phyloP scores from a whole-genome alignment of 2,329 filamentous ascomycete genomes.

The Coniochaeta sp. region DNA sequence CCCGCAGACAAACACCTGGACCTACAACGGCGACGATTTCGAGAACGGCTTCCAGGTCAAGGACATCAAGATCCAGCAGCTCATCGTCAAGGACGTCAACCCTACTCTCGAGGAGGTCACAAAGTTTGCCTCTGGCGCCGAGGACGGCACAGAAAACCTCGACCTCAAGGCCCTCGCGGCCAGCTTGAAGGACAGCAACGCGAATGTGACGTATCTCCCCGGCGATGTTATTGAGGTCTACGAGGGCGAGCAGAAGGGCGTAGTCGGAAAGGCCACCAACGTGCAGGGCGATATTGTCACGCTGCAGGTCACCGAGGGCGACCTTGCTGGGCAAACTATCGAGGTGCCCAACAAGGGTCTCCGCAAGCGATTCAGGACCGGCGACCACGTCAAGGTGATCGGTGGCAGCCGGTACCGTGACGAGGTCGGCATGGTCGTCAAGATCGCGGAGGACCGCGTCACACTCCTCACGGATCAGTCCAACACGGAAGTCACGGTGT shows the following conservation, averaged over 20 bases:
- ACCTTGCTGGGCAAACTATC: slow-evolving; percentile 73
- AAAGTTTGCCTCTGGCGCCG: slow-evolving; percentile 80
- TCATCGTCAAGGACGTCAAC: slow-evolving; percentile 85
- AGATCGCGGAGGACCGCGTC: slow-evolving; percentile 85
- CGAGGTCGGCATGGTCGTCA: slow-evolving; percentile 94
- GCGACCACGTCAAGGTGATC: slow-evolving; percentile 98
- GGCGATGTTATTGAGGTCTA: slow-evolving; percentile 97
- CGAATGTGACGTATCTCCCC: slow-evolving; percentile 77
- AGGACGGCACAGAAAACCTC: slow-evolving; percentile 89
- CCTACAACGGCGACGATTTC: slow-evolving; percentile 82
- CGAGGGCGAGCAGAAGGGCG: slow-evolving; percentile 87
- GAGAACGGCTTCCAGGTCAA: slow-evolving; percentile 90
- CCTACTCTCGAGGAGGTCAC: slow-evolving; percentile 92
- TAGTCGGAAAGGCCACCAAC: slow-evolving; percentile 76
- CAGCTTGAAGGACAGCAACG: slow-evolving; percentile 77
- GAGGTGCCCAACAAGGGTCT: slow-evolving; percentile 89
- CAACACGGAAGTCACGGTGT: slow-evolving; percentile 91
- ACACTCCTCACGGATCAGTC: slow-evolving; percentile 90
- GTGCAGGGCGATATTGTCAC: slow-evolving; percentile 91
- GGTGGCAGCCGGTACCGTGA: slow-evolving; percentile 90
- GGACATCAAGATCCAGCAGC: slow-evolving; percentile 81
- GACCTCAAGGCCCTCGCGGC: slow-evolving; percentile 87
- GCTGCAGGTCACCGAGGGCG: slow-evolving; percentile 75
- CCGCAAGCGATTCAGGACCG: slow-evolving; percentile 84
- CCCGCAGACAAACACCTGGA: slow-evolving; percentile 72